phyloP scores from a whole-genome alignment of 305 asterid genomes.

The Solanum hybrid region DNA sequence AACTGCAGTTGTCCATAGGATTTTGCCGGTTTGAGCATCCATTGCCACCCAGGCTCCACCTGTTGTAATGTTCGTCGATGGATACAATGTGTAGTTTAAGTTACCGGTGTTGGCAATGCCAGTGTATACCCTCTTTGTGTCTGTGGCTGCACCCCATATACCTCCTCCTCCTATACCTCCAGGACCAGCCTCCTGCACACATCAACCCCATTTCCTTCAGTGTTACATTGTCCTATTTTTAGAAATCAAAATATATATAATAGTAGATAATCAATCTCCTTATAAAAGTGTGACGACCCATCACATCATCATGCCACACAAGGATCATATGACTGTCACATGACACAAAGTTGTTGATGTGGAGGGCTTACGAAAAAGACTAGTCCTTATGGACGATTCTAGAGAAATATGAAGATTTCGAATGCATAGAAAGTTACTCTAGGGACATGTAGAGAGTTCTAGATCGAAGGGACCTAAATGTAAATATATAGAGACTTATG shows the following conservation, averaged over 20 bases:
- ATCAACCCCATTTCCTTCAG: neutral
- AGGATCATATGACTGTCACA: neutral
- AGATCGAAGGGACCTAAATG: neutral
- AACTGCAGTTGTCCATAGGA: slow-evolving; percentile 44
- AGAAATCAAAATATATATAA: neutral
- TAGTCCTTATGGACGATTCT: neutral
- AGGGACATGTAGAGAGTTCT: too few species aligned
- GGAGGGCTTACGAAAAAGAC: neutral
- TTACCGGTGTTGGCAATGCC: slow-evolving; percentile 33
- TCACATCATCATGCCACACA: neutral
- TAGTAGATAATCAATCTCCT: too few species aligned
- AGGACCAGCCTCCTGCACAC: slow-evolving; percentile 50
- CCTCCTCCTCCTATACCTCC: slow-evolving; percentile 51
- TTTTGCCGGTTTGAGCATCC: slow-evolving; percentile 36
- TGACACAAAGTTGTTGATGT: neutral
- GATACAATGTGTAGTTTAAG: slow-evolving; percentile 32
- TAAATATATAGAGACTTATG: neutral
- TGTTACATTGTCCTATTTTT: neutral
- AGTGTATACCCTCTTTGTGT: slow-evolving; percentile 36
- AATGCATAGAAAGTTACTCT: neutral
- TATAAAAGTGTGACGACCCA: neutral
- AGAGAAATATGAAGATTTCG: neutral
- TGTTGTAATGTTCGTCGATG: slow-evolving; percentile 31
- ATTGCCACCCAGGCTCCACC: slow-evolving; percentile 60
- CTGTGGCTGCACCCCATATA: slow-evolving; percentile 62